phyloP scores from a whole-genome alignment of 1,284 basidiomycete species.

The Naganishia albida region DNA sequence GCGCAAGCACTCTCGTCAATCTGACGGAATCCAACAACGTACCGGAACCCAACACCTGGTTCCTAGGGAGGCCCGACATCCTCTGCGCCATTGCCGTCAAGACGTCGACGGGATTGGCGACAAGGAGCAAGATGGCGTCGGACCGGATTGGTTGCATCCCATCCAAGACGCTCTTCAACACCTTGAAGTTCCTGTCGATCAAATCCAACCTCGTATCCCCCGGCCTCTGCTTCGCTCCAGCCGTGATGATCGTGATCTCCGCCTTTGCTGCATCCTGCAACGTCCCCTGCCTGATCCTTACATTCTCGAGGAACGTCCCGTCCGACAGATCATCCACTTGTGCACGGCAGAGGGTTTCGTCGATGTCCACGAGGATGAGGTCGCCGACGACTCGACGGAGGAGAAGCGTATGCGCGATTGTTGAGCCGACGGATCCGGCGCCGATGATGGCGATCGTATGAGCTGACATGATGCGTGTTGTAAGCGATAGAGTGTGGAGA shows the following conservation, averaged over 20 bases:
- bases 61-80: constrained; percentile 27
- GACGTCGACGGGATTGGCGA: constrained; percentile 27
- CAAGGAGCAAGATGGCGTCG: constrained; percentile 25
- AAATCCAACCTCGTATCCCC: constrained; percentile 25
- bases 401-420: constrained; percentile 27
- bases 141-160: constrained; percentile 23
- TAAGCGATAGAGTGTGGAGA: too few relatives aligned
- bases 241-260: constrained; percentile 29
- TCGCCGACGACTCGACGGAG: constrained; percentile 30
- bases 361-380: constrained; percentile 31
- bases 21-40: constrained; percentile 29
- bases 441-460: constrained; percentile 32
- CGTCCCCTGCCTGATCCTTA: constrained; percentile 24
- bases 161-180: constrained; percentile 26
- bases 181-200: constrained; percentile 31
- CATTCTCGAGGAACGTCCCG: constrained; percentile 26
- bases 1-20: constrained; percentile 24
- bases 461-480: constrained; percentile 10
- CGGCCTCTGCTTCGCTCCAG: constrained; percentile 28
- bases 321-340: constrained; percentile 30
- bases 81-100: constrained; percentile 29
- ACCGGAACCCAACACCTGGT: constrained; percentile 27
- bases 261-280: constrained; percentile 18
- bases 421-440: constrained; percentile 29
- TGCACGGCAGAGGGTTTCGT: constrained; percentile 23